Conservation (phyloP, 2,329 filamentous ascomycete genomes). For the Apiospora kogelbergensis region DNA sequence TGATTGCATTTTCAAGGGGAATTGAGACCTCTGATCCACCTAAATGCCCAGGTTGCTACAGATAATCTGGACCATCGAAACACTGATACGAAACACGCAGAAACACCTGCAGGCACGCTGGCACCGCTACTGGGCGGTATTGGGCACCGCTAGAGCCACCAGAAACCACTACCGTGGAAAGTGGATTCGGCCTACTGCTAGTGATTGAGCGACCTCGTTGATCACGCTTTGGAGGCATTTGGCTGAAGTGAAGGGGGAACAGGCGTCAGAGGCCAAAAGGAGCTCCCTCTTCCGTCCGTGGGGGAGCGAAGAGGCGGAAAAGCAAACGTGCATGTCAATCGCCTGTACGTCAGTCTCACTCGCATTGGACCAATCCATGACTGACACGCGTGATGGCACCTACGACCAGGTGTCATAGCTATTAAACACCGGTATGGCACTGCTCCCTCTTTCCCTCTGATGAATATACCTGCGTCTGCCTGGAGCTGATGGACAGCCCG, state of each 20-base stretch:
- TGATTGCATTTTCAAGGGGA: background rate
- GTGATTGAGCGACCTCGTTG: too few relatives aligned
- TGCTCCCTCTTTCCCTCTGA: too few relatives aligned
- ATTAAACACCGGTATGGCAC: background rate
- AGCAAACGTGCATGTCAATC: background rate
- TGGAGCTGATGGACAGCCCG: background rate
- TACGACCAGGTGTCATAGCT: background rate
- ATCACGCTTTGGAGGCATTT: background rate
- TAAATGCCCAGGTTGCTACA: background rate
- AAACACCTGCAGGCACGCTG: background rate
- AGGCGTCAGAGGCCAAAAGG: background rate
- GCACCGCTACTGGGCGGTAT: background rate
- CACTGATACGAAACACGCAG: background rate
- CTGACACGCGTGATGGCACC: background rate
- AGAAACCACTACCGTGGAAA: background rate
- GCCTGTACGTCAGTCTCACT: background rate
- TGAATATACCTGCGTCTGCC: background rate
- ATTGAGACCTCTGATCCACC: background rate
- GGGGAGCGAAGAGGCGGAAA: background rate
- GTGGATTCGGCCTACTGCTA: background rate
- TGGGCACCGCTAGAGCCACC: too few relatives aligned
- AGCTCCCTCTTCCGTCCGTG: background rate
- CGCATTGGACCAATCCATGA: background rate
- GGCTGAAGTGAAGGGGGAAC: background rate
- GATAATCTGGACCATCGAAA: constrained; percentile 1